Conservation (phyloP, 305 asterid species). For the Solanum aculeatissimum region DNA sequence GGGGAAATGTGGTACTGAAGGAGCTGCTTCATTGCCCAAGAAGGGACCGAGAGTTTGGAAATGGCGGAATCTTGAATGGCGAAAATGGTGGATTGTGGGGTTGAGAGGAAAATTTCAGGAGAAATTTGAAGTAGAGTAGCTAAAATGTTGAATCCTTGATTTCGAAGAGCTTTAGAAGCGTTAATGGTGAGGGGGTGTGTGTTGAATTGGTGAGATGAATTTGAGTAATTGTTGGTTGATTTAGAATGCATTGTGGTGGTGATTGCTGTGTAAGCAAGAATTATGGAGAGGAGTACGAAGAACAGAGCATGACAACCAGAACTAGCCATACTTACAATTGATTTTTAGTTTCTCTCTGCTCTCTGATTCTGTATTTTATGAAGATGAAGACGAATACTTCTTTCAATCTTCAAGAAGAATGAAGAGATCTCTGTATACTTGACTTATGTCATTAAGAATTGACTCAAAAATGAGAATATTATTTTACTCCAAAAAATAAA, state of each 20-base stretch:
- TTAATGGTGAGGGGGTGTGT: conserved; percentile 21
- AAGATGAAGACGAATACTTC: background rate
- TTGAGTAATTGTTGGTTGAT: background rate
- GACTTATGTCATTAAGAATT: too few relatives aligned
- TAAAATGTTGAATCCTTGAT: conserved; percentile 41
- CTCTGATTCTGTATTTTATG: background rate
- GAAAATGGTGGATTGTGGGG: conserved; percentile 44
- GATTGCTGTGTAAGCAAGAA: conserved; percentile 38
- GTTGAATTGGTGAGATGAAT: background rate
- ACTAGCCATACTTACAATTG: background rate
- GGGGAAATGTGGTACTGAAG: conserved; percentile 53
- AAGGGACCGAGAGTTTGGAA: conserved; percentile 34
- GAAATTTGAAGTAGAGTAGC: conserved; percentile 75
- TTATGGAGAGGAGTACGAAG: conserved; percentile 35
- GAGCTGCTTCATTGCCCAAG: conserved; percentile 48
- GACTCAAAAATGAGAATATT: too few relatives aligned
- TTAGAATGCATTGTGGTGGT: conserved; percentile 16
- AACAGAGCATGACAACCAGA: conserved; percentile 41
- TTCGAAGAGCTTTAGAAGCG: conserved; percentile 55
- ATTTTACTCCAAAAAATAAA: background rate
- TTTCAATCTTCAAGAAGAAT: background rate
- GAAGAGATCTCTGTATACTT: too few relatives aligned
- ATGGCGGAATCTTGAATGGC: conserved; percentile 61
- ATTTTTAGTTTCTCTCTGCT: background rate
- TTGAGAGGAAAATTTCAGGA: conserved; percentile 57